Base-by-base conservation (phyloP, 305 asterid genomes). In the Fraxinus dipetala region DNA sequence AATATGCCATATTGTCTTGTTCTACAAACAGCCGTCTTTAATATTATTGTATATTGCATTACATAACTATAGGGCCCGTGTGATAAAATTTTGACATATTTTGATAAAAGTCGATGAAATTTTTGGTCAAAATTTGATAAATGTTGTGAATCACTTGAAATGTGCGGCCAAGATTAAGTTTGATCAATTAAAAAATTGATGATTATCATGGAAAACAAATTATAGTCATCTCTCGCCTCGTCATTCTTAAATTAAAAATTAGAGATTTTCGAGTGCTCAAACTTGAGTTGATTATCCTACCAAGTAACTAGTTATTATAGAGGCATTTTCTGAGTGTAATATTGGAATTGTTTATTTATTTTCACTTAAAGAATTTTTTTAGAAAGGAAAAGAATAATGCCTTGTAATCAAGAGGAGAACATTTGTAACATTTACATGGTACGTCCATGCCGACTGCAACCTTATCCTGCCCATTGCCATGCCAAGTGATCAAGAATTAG, bases 21-120 rank as follows among this genome's bases (percentile, higher is more conserved):
- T 84, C 83, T 74, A n/a, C 70, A n/a, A 24, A 34, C 40, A 77
- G 91, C 89, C 89, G 90, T 81, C 93, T 83, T 83, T 14, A 14
- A 48, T 48, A 48, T 48, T 16, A 48, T 48, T 48, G 59, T 48
- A 48, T 48, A 48, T 48, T 48, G 18, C 59, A 48, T 48, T 48
- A 14, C 59, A 14, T 13, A 14, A 0, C 2, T 14, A 14, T 48
- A 14, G 18, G 59, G 59, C 59, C 59, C 2, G 2, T 3, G 5
- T 14, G 59, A 48, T 4, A 13, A 14, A 48, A 14, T 3, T 0
- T 45, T 13, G 1, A 1, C 6, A 13, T 13, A 45, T 45, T 45
- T 45, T 45, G 1, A 45, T 45, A 45, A 0, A 45, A 45, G 5
- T 13, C 2, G 1, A 45, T 45, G n/a, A 45, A 13, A 45, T 10